Conservation (phyloP, 2,329 filamentous ascomycete genomes). For the Phaeomoniella chlamydospora region DNA sequence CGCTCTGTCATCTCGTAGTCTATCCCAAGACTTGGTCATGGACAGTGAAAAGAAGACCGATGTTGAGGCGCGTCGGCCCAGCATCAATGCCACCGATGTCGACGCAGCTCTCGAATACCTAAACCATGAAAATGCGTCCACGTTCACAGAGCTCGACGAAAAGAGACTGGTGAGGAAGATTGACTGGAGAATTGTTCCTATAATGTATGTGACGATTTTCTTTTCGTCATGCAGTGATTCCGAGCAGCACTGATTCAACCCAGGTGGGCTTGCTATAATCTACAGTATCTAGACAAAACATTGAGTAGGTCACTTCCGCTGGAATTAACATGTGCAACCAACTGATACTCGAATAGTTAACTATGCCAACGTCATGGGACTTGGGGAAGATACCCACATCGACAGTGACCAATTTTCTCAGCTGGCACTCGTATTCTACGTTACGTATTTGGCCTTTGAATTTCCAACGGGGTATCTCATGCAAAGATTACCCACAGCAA, state of each 20-base stretch:
- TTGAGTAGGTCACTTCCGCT: constrained; percentile 32
- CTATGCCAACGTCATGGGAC: constrained; percentile 45
- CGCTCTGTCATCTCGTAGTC: no score
- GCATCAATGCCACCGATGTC: neutral
- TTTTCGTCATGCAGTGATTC: no score
- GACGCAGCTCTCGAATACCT: neutral
- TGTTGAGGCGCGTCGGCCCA: neutral
- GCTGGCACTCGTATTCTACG: constrained; percentile 44
- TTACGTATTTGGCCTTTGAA: constrained; percentile 42
- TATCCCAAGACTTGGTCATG: no score
- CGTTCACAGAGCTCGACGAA: neutral
- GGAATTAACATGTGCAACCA: constrained; percentile 35
- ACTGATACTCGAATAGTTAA: constrained; percentile 31
- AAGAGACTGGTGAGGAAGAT: neutral
- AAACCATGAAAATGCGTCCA: neutral
- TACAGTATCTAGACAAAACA: constrained; percentile 49
- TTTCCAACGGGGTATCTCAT: constrained; percentile 42
- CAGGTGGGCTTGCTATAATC: constrained; percentile 14
- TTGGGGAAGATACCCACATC: constrained; percentile 38
- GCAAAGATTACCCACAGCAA: constrained; percentile 38
- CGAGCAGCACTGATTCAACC: no score
- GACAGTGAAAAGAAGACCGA: neutral
- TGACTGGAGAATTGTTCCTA: neutral
- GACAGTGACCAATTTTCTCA: constrained; percentile 45
- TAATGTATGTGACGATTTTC: neutral